Evolutionary conservation across 176 grass and related monocot species (phyloP).

Genomic region (Paspalum notatum): DNA sequence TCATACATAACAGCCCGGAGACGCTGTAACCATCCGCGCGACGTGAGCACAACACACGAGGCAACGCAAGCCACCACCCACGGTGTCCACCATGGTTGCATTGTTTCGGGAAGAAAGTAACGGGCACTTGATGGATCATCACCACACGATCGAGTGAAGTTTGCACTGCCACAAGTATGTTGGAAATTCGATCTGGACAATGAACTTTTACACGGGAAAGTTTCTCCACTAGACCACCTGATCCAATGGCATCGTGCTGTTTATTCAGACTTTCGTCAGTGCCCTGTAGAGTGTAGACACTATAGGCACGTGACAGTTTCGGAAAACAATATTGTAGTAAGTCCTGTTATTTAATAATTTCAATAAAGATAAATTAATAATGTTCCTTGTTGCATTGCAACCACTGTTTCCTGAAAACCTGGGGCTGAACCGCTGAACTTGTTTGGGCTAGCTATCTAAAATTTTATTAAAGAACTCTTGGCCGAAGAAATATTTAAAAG

Average conservation of each 20-base stretch:
- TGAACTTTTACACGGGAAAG: background rate
- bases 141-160: background rate
- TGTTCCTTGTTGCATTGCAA: no score
- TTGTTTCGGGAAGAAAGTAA: background rate
- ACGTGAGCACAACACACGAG: background rate
- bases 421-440: background rate
- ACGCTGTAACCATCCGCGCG: no score
- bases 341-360: no score
- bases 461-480: background rate
- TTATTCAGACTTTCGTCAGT: background rate
- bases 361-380: no score
- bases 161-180: background rate
- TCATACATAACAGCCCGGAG: background rate
- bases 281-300: background rate
- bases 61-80: background rate
- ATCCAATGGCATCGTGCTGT: background rate
- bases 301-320: background rate
- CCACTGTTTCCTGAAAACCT: background rate
- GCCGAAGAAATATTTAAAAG: background rate
- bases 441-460: background rate
- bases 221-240: background rate
- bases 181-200: background rate
- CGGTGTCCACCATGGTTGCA: background rate
- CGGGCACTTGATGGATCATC: background rate
- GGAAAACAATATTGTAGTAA: background rate